Base-by-base conservation (phyloP, 306 rosid species). In the Sophora flavescens region DNA sequence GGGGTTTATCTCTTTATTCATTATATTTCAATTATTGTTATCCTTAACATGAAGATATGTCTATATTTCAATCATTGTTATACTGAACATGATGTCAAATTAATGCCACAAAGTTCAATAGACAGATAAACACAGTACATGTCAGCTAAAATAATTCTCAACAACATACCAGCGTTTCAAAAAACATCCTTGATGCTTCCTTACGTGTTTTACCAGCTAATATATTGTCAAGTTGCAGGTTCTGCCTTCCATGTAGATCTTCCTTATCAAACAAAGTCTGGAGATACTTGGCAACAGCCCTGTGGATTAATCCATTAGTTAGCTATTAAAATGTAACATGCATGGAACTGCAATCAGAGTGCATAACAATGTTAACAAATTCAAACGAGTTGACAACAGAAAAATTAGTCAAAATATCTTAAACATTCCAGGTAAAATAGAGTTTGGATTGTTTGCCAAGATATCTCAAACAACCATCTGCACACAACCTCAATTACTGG, bases 211-310 rank as follows among this genome's bases (percentile, higher is more conserved):
- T 82, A 39, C 86, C 82, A 17, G 80, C 84, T 79, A 96, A 83
- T 66, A 96, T 74, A 51, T 76, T 84, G 80, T 92, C 96, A 87
- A 96, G 86, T 56, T 89, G 79, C 73, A 93, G 88, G 80, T 81
- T 81, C 78, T 82, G 88, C 82, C 85, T 87, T 64, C 89, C 98
- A 39, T 70, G 88, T 68, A 75, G 75, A 16, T 84, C 77, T 80
- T 93, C 98, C 84, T 93, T 91, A 44, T 89, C 94, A 82, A 96
- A 93, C 84, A 83, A 76, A 57, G 79, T 87, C 84, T 96, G 99
- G 63, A 96, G 96, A 85, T 96, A 96, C 81, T 91, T 96, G 66
- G 96, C 97, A 82, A 96, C 99, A 78, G 96, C 94, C 89, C 99
- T 81, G 68, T 6, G 18, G 60, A 69, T 61, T 82, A 66, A 79